Percentiles rank a stretch among this genome's conserved stretches.
Conservation (phyloP, 2,329 filamentous ascomycete species). For the Fusarium concolor region DNA sequence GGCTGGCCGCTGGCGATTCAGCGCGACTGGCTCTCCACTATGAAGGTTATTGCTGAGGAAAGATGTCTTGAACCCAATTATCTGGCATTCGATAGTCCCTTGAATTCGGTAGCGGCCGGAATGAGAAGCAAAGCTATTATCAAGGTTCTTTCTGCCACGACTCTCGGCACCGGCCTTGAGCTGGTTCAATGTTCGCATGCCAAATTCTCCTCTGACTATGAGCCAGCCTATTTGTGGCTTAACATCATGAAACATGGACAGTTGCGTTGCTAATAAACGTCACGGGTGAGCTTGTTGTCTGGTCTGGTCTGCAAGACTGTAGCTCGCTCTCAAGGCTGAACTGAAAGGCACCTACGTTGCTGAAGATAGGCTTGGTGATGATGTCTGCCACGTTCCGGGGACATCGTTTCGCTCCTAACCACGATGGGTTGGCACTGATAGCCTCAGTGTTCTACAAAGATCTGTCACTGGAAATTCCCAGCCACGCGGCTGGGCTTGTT, state of each 20-base stretch:
- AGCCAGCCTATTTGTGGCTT: constrained; percentile 13
- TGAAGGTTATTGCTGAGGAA: constrained; percentile 23
- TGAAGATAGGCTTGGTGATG: constrained; percentile 26
- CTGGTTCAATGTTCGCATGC: not conserved
- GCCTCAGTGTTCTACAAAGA: constrained; percentile 1
- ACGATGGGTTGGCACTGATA: constrained; percentile 14
- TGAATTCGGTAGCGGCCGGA: constrained; percentile 29
- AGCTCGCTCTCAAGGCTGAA: constrained; percentile 25
- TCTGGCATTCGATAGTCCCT: constrained; percentile 20
- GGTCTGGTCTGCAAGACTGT: constrained; percentile 7
- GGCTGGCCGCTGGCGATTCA: constrained; percentile 13
- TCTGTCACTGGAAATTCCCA: constrained; percentile 17
- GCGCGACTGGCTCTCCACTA: constrained; percentile 21
- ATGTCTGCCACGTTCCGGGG: constrained; percentile 26
- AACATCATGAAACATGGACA: constrained; percentile 26
- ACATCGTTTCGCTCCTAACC: constrained; percentile 14
- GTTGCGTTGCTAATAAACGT: constrained; percentile 10
- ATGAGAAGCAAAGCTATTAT: constrained; percentile 10
- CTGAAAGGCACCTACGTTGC: constrained; percentile 26
- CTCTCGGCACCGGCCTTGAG: constrained; percentile 21
- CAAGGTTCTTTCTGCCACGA: not conserved
- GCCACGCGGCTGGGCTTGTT: constrained; percentile 31
- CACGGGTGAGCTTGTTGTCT: constrained; percentile 17
- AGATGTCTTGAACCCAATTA: constrained; percentile 10
- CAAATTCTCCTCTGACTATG: constrained; percentile 1